phyloP scores from a whole-genome alignment of 176 grass and related monocot genomes.

The Luzula sylvatica region DNA sequence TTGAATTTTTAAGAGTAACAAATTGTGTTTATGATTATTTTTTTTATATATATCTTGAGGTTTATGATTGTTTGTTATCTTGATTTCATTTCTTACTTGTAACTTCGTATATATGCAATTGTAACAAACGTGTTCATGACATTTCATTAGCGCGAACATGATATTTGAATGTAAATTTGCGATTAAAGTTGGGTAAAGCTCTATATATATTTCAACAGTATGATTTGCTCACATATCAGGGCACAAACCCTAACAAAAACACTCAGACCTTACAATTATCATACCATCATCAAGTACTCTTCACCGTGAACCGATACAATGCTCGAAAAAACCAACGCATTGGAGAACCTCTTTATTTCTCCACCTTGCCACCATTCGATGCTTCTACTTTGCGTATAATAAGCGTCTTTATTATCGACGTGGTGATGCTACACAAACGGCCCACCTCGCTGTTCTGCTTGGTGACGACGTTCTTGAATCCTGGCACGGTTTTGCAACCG shows the following conservation, averaged over 20 bases:
- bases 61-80: too few relatives aligned
- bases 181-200: too few relatives aligned
- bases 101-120: too few relatives aligned
- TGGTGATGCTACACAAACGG: slow-evolving; percentile 44
- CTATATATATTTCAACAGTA: too few relatives aligned
- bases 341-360: not conserved
- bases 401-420: slow-evolving; percentile 39
- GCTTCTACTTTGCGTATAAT: not conserved
- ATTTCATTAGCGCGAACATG: too few relatives aligned
- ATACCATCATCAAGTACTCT: slow-evolving; percentile 4
- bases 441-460: slow-evolving; percentile 42
- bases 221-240: not conserved
- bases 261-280: not conserved
- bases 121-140: too few relatives aligned
- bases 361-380: not conserved
- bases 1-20: not conserved
- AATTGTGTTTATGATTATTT: too few relatives aligned
- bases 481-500: slow-evolving; percentile 26
- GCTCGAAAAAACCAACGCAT: slow-evolving; percentile 4
- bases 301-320: not conserved
- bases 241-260: slow-evolving; percentile 5
- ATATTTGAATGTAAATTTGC: too few relatives aligned
- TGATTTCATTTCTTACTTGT: too few relatives aligned
- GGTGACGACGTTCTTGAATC: slow-evolving; percentile 37
- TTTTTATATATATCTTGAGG: too few relatives aligned